phyloP scores from a whole-genome alignment of 148 eudicot species.

The Polygonum maritimum region DNA sequence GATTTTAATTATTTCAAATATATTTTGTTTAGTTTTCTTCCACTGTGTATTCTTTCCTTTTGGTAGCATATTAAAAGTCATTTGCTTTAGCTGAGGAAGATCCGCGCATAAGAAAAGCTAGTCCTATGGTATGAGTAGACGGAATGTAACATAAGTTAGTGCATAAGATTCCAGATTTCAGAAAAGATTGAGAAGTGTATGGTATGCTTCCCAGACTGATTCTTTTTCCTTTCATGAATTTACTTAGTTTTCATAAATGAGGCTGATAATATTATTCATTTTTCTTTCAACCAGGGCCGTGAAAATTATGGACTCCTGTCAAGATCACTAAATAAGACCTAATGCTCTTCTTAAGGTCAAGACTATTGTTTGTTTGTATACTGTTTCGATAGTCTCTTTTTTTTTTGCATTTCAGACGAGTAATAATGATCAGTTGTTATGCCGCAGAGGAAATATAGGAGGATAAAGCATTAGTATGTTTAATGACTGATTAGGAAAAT shows the following conservation, averaged over 20 bases:
- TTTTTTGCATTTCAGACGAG: background rate
- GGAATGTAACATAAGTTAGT: constrained; percentile 60
- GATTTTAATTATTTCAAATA: background rate
- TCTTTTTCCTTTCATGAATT: background rate
- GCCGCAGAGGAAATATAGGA: background rate
- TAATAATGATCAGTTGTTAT: background rate
- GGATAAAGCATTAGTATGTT: background rate
- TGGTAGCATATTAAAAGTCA: constrained; percentile 57
- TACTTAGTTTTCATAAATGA: constrained; percentile 7
- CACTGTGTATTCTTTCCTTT: constrained; percentile 2
- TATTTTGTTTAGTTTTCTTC: background rate
- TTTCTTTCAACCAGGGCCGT: constrained; percentile 53
- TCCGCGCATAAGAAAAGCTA: constrained; percentile 38
- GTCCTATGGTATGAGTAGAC: constrained; percentile 63
- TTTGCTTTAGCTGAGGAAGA: constrained; percentile 65
- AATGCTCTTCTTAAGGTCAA: constrained; percentile 76
- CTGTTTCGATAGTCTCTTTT: background rate
- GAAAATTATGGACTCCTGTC: constrained; percentile 69
- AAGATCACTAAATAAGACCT: constrained; percentile 81
- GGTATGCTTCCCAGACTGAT: constrained; percentile 31
- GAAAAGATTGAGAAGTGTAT: constrained; percentile 64
- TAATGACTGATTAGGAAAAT: background rate
- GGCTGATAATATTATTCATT: background rate
- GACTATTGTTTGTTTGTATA: background rate
- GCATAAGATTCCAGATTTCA: constrained; percentile 63